These are phyloP conservation scores for Malassezia brasiliensis DNA, from an alignment of 1,284 basidiomycete species.

Conservation along the genomic window DNA sequence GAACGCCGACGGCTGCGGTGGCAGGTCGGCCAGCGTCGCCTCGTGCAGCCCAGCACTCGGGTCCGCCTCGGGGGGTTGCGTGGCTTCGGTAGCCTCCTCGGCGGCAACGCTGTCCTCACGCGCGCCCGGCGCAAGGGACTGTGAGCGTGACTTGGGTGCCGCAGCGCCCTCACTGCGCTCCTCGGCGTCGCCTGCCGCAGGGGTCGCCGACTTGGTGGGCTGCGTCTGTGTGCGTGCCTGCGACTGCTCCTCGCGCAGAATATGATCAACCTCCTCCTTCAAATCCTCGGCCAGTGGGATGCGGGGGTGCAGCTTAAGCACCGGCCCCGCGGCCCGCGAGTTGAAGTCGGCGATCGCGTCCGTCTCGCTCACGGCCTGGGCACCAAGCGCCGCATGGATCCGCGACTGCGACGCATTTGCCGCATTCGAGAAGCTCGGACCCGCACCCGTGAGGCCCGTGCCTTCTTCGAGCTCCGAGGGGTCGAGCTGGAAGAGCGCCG, in stretches of 20 bases:
- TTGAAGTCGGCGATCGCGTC: slow-evolving; percentile 44
- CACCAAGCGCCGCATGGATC: slow-evolving; percentile 20
- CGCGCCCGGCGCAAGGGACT: neutral
- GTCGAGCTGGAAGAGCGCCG: slow-evolving; percentile 37
- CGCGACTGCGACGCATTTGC: neutral
- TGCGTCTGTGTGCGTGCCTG: neutral
- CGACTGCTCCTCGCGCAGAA: slow-evolving; percentile 26
- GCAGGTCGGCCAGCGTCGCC: slow-evolving; percentile 64
- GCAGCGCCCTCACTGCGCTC: neutral
- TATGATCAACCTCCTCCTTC: slow-evolving; percentile 37
- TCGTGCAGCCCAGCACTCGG: slow-evolving; percentile 39
- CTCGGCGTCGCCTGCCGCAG: neutral
- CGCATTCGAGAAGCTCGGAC: slow-evolving; percentile 27
- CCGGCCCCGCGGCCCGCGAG: slow-evolving; percentile 37
- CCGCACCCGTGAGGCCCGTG: slow-evolving; percentile 42
- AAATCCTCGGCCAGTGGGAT: slow-evolving; percentile 40
- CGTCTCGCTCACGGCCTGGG: slow-evolving; percentile 30
- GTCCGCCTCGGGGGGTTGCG: neutral
- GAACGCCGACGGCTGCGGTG: slow-evolving; percentile 67
- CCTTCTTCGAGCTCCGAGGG: slow-evolving; percentile 40
- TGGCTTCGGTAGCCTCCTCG: neutral
- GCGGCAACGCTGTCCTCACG: neutral
- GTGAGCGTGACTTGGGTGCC: neutral
- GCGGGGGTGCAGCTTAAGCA: slow-evolving; percentile 39
- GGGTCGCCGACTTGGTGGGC: neutral